Evolutionary conservation across 371 early-diverging fungal genomes (phyloP), one percentile per base, ranked within the genome.

Genomic region (Vittaforma corneae): DNA sequence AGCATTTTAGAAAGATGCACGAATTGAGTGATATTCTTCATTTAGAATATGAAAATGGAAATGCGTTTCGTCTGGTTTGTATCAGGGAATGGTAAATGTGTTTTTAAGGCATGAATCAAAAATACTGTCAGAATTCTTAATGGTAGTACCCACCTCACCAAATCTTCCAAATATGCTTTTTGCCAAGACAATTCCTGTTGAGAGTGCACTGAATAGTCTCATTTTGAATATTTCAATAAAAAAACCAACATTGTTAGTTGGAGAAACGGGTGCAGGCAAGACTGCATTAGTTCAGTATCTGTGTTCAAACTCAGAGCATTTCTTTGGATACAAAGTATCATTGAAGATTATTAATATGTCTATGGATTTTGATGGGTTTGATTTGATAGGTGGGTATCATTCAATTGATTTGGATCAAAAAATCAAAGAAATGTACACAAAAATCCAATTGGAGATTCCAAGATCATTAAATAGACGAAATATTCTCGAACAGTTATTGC

Each of bases 211-310:
- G 26, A 30, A 44, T 37, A 46, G 55, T 30, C 16, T 73, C 28
- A n/a, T 63, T 22, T 46, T 35, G 29, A 66, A 68, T 50, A 54
- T 74, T 3, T 50, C 22, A 40, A 26, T 52, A 22, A 45, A 37
- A 18, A 92, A 91, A 73, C 91, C 93, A 16, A 85, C 89, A 0
- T 75, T 97, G 26, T 79, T 99, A 1, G 86, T 95, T 1, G 99
- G 99, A 61, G 96, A 96, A 74, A 99, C 99, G 0, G 99, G 99
- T 50, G 90, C 92, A 0, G 99, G 99, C 59, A 99, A 99, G 79
- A 99, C 99, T 0, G 89, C 95, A 0, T 84, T 91, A 1, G 86
- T 99, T 14, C 96, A 99, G 78, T 85, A 90, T 52, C 81, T 99
- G 89, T 93, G 3, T 45, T 38, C 80, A 85, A 32, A 81, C 85